A percentile compares a stretch with the other conserved stretches of the same genome.
Evolutionary conservation across 176 grass and related monocot species (phyloP).

Genomic region (Bothriochloa decipiens): DNA sequence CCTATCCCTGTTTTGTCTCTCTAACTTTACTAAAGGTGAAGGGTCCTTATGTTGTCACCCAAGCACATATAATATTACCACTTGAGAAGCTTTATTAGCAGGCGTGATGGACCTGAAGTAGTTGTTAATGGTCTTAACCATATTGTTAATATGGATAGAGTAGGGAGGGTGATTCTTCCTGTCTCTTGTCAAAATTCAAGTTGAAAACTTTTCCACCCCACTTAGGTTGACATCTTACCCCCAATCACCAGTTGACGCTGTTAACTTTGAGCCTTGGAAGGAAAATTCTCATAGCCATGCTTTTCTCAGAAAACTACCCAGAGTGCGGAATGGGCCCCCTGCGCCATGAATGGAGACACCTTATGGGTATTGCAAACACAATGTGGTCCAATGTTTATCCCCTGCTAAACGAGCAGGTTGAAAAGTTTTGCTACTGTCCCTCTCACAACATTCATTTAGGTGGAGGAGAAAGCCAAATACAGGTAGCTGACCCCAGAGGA

Average conservation of each 20-base stretch:
- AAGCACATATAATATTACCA: constrained; percentile 45
- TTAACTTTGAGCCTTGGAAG: constrained; percentile 39
- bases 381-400: constrained; percentile 37
- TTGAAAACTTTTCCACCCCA: constrained; percentile 58
- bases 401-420: constrained; percentile 24
- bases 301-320: constrained; percentile 36
- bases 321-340: constrained; percentile 48
- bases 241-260: constrained; percentile 42
- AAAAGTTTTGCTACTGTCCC: constrained; percentile 37
- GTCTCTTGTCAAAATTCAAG: constrained; percentile 52
- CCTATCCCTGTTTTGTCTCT: constrained; percentile 61
- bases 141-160: constrained; percentile 48
- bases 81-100: constrained; percentile 47
- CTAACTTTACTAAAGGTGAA: constrained; percentile 46
- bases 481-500: constrained; percentile 34
- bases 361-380: constrained; percentile 28
- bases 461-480: constrained; percentile 43
- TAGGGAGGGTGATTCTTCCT: constrained; percentile 49
- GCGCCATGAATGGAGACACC: constrained; percentile 44
- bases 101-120: constrained; percentile 36
- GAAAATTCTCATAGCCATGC: constrained; percentile 38
- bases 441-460: constrained; percentile 63
- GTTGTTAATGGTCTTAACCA: constrained; percentile 40
- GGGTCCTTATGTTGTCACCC: constrained; percentile 48
- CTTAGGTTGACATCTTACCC: constrained; percentile 55